Conservation (phyloP, 805 yeast genomes). For the Lipomyces sp. region DNA sequence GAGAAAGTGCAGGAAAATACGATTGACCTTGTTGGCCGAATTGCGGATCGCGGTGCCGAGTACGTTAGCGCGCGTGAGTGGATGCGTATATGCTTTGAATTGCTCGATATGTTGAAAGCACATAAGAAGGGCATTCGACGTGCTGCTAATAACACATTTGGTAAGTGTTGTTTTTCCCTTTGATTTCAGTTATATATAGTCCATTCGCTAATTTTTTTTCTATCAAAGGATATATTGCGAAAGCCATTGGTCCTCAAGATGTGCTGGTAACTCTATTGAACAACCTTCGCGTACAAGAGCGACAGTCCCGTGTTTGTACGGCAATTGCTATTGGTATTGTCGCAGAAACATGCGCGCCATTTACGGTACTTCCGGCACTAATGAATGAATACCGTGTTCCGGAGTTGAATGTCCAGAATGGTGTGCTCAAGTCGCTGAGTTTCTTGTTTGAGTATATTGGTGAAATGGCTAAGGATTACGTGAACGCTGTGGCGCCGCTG, state of each 20-base stretch:
- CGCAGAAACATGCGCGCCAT: conserved; percentile 89
- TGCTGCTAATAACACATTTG: conserved; percentile 88
- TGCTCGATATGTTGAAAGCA: conserved; percentile 83
- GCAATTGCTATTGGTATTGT: conserved; percentile 98
- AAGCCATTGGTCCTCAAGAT: conserved; percentile 94
- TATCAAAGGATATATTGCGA: conserved; percentile 61
- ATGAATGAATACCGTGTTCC: conserved; percentile 95
- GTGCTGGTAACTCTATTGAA: conserved; percentile 79
- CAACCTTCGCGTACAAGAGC: conserved; percentile 86
- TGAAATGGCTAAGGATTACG: conserved; percentile 72
- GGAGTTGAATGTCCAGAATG: conserved; percentile 90
- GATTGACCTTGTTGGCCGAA: conserved; percentile 72
- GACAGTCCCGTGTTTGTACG: conserved; percentile 93
- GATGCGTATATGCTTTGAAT: conserved; percentile 93
- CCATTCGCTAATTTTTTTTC: not conserved
- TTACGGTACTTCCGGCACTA: conserved; percentile 87
- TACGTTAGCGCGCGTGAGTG: conserved; percentile 88
- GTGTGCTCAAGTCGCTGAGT: conserved; percentile 84
- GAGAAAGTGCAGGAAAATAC: conserved; percentile 86
- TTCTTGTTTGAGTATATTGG: conserved; percentile 92
- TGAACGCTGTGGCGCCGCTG: conserved; percentile 73
- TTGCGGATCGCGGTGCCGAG: conserved; percentile 78
- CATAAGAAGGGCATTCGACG: conserved; percentile 70
- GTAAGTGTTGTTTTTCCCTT: conserved; percentile 37
- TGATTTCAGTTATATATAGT: not conserved